phyloP scores from a whole-genome alignment of 2,329 filamentous ascomycete genomes.

The Penicillium sp. region DNA sequence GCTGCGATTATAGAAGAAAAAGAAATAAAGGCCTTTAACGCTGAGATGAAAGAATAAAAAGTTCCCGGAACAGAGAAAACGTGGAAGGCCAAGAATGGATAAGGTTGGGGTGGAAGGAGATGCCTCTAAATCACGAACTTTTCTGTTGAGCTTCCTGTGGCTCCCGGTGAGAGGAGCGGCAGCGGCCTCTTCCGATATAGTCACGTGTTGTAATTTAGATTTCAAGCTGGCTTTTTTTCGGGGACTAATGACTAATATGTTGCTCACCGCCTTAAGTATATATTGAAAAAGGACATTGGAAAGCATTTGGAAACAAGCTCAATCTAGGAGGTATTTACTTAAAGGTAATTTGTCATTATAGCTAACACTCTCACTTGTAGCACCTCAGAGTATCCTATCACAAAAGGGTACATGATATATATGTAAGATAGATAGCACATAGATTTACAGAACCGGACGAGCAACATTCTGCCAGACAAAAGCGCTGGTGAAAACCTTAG shows the following conservation, averaged over 20 bases:
- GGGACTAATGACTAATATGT: background rate
- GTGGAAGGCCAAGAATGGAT: constrained; percentile 25
- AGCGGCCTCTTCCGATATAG: constrained; percentile 33
- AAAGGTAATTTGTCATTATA: too few relatives aligned
- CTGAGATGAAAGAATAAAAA: constrained; percentile 19
- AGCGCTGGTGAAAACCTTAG: background rate
- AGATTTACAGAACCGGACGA: background rate
- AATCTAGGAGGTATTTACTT: background rate
- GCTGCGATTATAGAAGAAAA: constrained; percentile 22
- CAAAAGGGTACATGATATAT: background rate
- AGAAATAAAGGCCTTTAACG: constrained; percentile 24
- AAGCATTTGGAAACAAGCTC: background rate
- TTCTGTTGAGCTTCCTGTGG: constrained; percentile 40
- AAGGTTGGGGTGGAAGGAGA: constrained; percentile 32
- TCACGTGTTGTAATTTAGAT: constrained; percentile 12
- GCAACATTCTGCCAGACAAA: background rate
- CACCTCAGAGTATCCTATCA: rapidly evolving
- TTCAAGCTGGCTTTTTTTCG: background rate
- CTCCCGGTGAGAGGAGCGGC: constrained; percentile 32
- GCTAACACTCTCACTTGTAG: background rate
- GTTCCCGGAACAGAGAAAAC: constrained; percentile 19
- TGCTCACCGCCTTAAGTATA: background rate
- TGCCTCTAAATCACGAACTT: constrained; percentile 34
- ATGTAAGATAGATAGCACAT: too few relatives aligned
- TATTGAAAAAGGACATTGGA: background rate